phyloP scores from a whole-genome alignment of 2,329 filamentous ascomycete genomes.

The Botrytis pseudocinerea region DNA sequence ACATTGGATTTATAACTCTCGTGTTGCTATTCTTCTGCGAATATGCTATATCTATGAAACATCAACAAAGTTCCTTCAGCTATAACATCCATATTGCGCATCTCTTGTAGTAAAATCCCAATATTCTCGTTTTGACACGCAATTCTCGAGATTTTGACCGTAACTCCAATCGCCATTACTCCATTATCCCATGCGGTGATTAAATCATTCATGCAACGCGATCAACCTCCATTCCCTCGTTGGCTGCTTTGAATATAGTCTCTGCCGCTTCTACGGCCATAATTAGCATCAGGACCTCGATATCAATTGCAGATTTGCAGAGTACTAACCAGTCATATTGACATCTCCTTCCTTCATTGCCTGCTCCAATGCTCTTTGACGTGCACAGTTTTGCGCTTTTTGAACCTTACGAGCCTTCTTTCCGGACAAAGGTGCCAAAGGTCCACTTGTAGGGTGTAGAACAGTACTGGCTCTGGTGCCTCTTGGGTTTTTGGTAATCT shows the following conservation, averaged over 20 bases:
- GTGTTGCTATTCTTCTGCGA: neutral
- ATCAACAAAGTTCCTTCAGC: too few species aligned
- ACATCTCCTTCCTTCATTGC: constrained; percentile 40
- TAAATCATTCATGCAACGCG: constrained; percentile 8
- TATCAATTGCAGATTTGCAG: neutral
- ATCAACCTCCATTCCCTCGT: constrained; percentile 22
- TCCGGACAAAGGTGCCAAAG: constrained; percentile 38
- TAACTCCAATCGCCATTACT: constrained; percentile 23
- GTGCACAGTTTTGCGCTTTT: constrained; percentile 39
- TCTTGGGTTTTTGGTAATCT: constrained; percentile 39
- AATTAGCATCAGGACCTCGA: neutral
- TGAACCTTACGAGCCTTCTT: constrained; percentile 42
- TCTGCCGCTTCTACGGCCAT: constrained; percentile 21
- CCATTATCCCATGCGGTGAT: neutral
- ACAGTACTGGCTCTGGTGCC: constrained; percentile 38
- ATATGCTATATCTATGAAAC: neutral
- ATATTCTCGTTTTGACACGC: neutral
- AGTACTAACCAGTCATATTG: constrained; percentile 39
- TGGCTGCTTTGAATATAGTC: neutral
- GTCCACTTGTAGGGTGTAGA: constrained; percentile 39
- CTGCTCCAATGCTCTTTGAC: constrained; percentile 39
- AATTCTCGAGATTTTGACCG: neutral
- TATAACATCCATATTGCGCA: neutral
- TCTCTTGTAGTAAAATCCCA: neutral
- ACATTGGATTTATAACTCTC: neutral